Conservation (phyloP, 805 yeast species). For the Ogataea kodamae region DNA sequence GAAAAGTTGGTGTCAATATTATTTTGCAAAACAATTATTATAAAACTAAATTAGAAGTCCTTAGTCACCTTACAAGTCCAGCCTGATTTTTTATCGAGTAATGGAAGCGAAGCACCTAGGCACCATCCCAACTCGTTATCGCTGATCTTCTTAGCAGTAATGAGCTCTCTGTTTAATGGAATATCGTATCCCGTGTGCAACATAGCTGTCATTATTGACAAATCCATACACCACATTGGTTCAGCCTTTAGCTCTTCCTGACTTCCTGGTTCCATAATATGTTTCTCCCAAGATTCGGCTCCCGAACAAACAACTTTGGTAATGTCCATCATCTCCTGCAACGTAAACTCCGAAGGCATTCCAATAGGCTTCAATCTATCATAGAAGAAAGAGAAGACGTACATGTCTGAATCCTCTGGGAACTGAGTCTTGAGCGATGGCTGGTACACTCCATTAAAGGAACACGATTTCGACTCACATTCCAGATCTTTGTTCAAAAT, state of each 20-base stretch:
- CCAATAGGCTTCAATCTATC: conserved; percentile 94
- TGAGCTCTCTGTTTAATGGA: conserved; percentile 83
- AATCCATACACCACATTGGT: conserved; percentile 93
- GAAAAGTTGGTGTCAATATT: too few relatives aligned
- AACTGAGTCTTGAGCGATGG: conserved; percentile 84
- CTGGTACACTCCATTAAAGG: conserved; percentile 96
- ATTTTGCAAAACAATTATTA: conserved; percentile 1
- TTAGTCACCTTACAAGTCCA: conserved; percentile 63
- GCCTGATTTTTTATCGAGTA: conserved; percentile 61
- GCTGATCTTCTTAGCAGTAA: conserved; percentile 85
- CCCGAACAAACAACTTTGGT: conserved; percentile 87
- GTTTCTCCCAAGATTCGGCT: conserved; percentile 62
- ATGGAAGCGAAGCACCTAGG: conserved; percentile 92
- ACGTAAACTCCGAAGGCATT: conserved; percentile 85
- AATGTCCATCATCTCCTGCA: conserved; percentile 78
- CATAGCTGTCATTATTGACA: conserved; percentile 84
- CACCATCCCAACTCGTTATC: conserved; percentile 98
- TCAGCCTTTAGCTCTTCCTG: conserved; percentile 64
- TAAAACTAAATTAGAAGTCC: conserved; percentile 13
- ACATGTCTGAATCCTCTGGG: conserved; percentile 70
- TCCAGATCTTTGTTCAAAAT: conserved; percentile 78
- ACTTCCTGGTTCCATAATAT: conserved; percentile 65
- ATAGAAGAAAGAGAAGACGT: conserved; percentile 89
- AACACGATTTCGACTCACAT: conserved; percentile 79
- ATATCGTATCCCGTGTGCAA: conserved; percentile 96